Evolutionary conservation across 805 yeast species (phyloP).

Genomic region (Hanseniaspora pseudoguilliermondii): DNA sequence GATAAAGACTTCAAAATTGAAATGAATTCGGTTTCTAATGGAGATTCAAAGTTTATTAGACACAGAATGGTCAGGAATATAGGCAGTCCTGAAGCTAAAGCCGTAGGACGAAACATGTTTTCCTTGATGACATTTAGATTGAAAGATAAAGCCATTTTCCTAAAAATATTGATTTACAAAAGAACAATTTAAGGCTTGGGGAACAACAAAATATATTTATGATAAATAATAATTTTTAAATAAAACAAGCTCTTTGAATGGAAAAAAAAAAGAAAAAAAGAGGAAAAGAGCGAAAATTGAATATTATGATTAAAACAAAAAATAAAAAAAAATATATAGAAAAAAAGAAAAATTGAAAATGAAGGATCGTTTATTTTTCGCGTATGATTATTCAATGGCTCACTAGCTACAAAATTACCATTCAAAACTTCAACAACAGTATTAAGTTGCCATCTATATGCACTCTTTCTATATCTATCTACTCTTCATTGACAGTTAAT

Average conservation of each 20-base stretch:
- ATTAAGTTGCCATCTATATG: background rate
- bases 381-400: too few species aligned
- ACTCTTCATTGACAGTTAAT: slow-evolving; percentile 31
- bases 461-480: background rate
- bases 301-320: too few species aligned
- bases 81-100: slow-evolving; percentile 10
- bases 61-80: slow-evolving; percentile 3
- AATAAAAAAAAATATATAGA: too few species aligned
- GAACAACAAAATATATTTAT: too few species aligned
- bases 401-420: background rate
- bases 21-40: slow-evolving; percentile 7
- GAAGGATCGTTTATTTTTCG: too few species aligned
- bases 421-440: too few species aligned
- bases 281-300: too few species aligned
- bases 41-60: slow-evolving; percentile 6
- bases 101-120: slow-evolving; percentile 9
- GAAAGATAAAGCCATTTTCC: background rate
- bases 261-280: too few species aligned
- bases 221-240: too few species aligned
- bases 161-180: background rate
- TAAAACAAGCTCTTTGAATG: too few species aligned
- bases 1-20: slow-evolving; percentile 9
- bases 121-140: background rate
- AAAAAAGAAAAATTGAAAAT: too few species aligned
- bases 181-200: background rate